phyloP scores from a whole-genome alignment of 75 land plant genomes.

The Cryptomeria japonica region DNA sequence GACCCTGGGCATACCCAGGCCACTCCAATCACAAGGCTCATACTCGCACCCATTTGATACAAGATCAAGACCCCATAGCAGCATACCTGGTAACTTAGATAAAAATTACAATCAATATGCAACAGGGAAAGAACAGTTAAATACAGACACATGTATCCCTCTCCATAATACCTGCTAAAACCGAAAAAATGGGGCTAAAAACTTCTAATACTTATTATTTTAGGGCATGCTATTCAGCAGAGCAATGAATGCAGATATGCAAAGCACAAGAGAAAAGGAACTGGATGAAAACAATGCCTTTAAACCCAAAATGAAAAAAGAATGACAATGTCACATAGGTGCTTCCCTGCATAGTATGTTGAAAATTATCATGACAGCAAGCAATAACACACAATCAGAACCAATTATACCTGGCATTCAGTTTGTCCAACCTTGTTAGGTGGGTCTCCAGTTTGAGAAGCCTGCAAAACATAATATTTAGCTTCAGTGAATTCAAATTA shows the following conservation, averaged over 20 bases:
- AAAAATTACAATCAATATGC: not conserved
- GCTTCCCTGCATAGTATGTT: not conserved
- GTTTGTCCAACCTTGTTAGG: constrained; percentile 16
- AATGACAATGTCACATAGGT: not conserved
- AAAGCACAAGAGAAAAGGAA: not conserved
- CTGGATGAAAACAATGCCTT: not conserved
- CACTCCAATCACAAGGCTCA: no score
- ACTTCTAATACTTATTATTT: not conserved
- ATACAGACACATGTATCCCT: not conserved
- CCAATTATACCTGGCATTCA: constrained; percentile 38
- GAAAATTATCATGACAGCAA: not conserved
- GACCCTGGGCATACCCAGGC: no score
- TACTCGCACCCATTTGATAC: no score
- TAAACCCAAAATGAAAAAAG: not conserved
- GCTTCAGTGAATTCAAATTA: not conserved
- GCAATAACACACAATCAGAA: not conserved
- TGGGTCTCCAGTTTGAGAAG: constrained; percentile 16
- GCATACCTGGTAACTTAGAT: not conserved
- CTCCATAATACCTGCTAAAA: not conserved
- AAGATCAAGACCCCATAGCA: no score
- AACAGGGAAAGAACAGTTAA: not conserved
- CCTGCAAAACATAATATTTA: constrained; percentile 10
- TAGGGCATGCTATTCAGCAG: not conserved
- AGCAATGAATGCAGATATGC: not conserved
- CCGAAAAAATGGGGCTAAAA: not conserved